Evolutionary conservation across 23 red algal genomes (phyloP), one percentile per base, ranked within the genome.

Genomic region (Pyropia yezoensis): DNA sequence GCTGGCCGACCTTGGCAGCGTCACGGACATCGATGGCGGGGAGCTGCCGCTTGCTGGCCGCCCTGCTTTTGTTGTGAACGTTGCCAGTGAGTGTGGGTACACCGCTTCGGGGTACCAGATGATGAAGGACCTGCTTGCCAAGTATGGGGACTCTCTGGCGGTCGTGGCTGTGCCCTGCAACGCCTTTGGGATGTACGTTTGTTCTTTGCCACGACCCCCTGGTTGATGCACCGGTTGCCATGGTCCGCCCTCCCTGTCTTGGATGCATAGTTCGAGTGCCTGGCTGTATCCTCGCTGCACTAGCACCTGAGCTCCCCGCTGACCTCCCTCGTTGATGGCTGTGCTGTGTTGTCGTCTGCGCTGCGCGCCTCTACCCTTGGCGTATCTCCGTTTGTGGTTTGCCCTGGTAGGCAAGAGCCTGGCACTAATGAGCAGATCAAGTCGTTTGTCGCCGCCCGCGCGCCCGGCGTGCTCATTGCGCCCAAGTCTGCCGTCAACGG

Each of bases 81-180:
- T 89, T 15, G 84, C 84, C 15, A 73, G 65, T 20, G 75, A 67
- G 0, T 89, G 84, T 56, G 75, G 75, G 24, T 80, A 79, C 74
- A 89, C 84, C 13, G 25, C 71, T 12, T 22, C 68, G 18, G 84
- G 75, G 5, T 89, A 89, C 66, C 23, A 49, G 21, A 69, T 89
- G 22, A 51, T 89, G 66, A 72, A 70, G 24, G 20, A 68, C 23
- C 59, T 89, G 14, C 49, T 24, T 7, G 39, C 45, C 74, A 88
- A 88, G 66, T 88, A 77, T 29, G 27, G 59, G 33, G 56, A 79
- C 23, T 18, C 49, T 2, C 63, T 79, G 19, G 49, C 67, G 11
- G 84, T 77, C 50, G 69, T 89, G 0, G 73, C 74, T 23, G 61
- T 89, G 52, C 84, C 84, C 13, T 80, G 74, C 47, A 89, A 89